Base-by-base conservation (phyloP, 2,329 filamentous ascomycete species). In the Fusarium palustre region DNA sequence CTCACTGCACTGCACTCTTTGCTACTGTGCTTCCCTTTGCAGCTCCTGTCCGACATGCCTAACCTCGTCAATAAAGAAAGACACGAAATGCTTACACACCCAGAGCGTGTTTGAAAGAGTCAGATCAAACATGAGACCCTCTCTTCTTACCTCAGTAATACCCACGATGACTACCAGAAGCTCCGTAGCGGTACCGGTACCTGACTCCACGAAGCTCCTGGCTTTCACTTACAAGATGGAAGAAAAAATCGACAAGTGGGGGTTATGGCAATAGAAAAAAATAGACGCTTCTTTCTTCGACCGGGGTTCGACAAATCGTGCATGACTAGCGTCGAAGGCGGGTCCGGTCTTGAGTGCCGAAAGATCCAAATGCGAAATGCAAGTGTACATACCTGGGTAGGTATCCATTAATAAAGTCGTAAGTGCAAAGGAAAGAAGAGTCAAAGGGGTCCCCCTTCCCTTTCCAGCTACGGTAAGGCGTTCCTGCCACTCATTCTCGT, bases 291-390 rank as follows among this genome's bases (percentile, higher is more conserved):
- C 46, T 38, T 61, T 57, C 48, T 61, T 34, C 24, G 67, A 72
- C 72, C 52, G 47, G 72, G 72, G 61, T 74, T 73, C 69, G 72
- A 74, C 72, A 74, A 71, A 74, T 74, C 70, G 72, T 74, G 72
- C 72, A 74, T 74, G 57, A 69, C 55, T 74, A 74, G 72, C 68
- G 66, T 28, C 48, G 33, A 65, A 63, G 39, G 61, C 70, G 71
- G 71, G 13, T 36, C 34, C 36, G 42, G 57, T 46, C 68, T 53
- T 58, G 68, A 70, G 61, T 74, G 68, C 71, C 71, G 66, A 72
- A 72, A 53, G 53, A 64, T 62, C 61, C 58, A 47, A 66, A 41
- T 47, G 39, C 55, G 45, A 65, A 48, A 30, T 55, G 41, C 52
- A 55, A 34, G 42, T 34, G 43, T n/a, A n/a, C n/a, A n/a, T n/a